Evolutionary conservation across 2,329 filamentous ascomycete genomes (phyloP), one percentile per base, ranked within the genome.

Genomic region (Mycosphaerella sp.): DNA sequence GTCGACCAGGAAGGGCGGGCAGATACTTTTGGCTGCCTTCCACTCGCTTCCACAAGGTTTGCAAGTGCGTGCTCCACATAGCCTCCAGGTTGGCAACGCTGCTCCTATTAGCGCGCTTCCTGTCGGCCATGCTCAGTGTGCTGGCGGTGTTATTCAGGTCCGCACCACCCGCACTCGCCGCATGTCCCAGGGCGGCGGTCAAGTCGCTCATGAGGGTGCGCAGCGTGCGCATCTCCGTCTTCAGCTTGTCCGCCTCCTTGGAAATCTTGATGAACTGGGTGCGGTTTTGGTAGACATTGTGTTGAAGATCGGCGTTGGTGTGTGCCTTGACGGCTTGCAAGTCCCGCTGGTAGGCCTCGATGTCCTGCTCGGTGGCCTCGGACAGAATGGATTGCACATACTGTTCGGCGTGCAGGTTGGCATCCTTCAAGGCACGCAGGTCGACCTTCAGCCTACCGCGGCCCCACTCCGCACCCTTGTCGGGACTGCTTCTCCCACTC

Each of bases 261-360:
- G 90, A 96, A 70, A 98, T 97, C 71, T 95, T 95, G 76, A 98
- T 97, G 66, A 98, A 98, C 65, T 97, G 93, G 0, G 89, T 95
- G 43, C 93, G 84, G 70, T 98, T 98, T 69, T 96, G 90, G 71
- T 95, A 91, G 44, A 98, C 86, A 70, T 90, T 97, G 66, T 94
- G 88, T 70, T 97, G 91, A 17, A 98, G 76, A 62, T 97, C 90
- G 43, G 82, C 79, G 4, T 86, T 85, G 7, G 89, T 89, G 50
- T 87, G 81, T 59, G 79, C 79, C 70, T 91, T 91, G 50, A 93
- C 76, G 62, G 85, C 85, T 58, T 83, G 82, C 39, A 96, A 75
- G 17, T 83, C 82, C 44, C 80, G 76, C 66, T 95, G 87, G 67
- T 86, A 96, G 45, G 86, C 84, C 58, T 81, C 81, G 53, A 96